These are phyloP conservation scores for Diddensiella caesifluorescens DNA, from an alignment of 805 yeast genomes.

Conservation along the genomic window DNA sequence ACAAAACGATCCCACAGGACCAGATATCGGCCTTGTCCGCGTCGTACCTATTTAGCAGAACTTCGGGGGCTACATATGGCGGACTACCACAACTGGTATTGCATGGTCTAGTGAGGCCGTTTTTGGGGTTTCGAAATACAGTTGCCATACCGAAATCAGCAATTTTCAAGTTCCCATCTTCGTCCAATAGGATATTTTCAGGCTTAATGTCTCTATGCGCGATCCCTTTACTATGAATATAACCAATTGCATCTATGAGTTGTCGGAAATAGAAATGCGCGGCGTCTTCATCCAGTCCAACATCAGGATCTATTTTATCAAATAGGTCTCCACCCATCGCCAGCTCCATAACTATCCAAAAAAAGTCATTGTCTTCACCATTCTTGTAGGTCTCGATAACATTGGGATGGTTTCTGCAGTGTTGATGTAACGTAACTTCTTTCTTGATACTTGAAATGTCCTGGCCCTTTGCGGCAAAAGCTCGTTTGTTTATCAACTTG, in stretches of 20 bases:
- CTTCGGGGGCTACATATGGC: slow-evolving; percentile 77
- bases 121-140: slow-evolving; percentile 44
- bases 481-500: slow-evolving; percentile 45
- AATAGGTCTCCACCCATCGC: slow-evolving; percentile 74
- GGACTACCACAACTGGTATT: slow-evolving; percentile 60
- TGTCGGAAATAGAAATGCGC: slow-evolving; percentile 69
- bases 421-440: slow-evolving; percentile 57
- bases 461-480: slow-evolving; percentile 12
- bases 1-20: slow-evolving; percentile 64
- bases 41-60: slow-evolving; percentile 45
- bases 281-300: slow-evolving; percentile 59
- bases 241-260: slow-evolving; percentile 53
- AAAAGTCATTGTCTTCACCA: slow-evolving; percentile 51
- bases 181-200: slow-evolving; percentile 60
- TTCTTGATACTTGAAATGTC: slow-evolving; percentile 22
- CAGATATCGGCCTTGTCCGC: slow-evolving; percentile 59
- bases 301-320: slow-evolving; percentile 73
- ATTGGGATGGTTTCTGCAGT: slow-evolving; percentile 55
- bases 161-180: slow-evolving; percentile 60
- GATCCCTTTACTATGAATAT: slow-evolving; percentile 56
- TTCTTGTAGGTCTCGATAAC: slow-evolving; percentile 51
- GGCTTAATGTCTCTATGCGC: slow-evolving; percentile 65
- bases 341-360: slow-evolving; percentile 62
- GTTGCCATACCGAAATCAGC: slow-evolving; percentile 76
- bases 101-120: slow-evolving; percentile 36